Evolutionary conservation across 768 basidiomycete species (phyloP), one percentile per base, ranked within the genome.

Genomic region (Naganishia kalamii): DNA sequence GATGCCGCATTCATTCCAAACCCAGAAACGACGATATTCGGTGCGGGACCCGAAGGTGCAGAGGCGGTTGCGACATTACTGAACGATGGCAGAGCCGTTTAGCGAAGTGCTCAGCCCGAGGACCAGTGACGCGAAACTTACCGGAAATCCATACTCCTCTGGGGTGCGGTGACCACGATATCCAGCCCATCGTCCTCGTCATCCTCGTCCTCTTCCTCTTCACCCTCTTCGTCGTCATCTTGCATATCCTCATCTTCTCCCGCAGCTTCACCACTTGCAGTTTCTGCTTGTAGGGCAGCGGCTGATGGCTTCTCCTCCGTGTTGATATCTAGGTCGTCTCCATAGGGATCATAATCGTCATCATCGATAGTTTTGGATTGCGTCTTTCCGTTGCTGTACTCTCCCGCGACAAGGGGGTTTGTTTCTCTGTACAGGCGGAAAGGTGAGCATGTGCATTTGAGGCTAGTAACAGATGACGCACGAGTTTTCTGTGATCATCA

Each of bases 161-260:
- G 61, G 43, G 71, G 68, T n/a, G 69, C 68, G 3, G 66, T 68
- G 27, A 69, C 72, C 35, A 77, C 70, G 8, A 73, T 72, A 33
- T 75, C 66, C 65, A 75, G 71, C 44, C 73, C 68, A 71, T 76
- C 76, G 46, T 75, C 74, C 6, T 75, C 74, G 29, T 71, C 70
- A 29, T 71, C 69, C 8, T 66, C 65, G 32, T 71, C 70, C 0
- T 70, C 68, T 8, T 68, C 70, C 2, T 66, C 67, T 15, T 67
- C 69, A 6, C 62, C 67, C 10, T 67, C 69, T 5, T 68, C 71
- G n/a, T 73, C 72, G 11, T 70, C 66, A 4, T 48, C 63, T 15
- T 65, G 43, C 64, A 60, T 49, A 25, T 47, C 51, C 6, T n/a
- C 52, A 23, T 63, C 62, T 51, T 51, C 69, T 68, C 21, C 71